Conservation (phyloP, 306 rosid genomes). For the Dalbergia cochinchinensis region DNA sequence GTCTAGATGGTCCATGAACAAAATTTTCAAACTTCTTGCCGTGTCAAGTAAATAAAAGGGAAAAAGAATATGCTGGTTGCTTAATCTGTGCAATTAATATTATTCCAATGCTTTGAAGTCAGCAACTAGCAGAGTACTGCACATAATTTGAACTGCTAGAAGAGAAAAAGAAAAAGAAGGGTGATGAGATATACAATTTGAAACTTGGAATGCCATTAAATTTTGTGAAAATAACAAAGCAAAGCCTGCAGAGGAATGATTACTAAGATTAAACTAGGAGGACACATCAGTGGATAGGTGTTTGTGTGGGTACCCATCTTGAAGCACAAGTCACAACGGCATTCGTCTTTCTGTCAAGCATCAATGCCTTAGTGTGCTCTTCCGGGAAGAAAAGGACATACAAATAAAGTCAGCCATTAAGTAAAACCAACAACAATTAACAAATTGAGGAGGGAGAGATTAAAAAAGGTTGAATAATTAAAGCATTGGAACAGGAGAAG, state of each 20-base stretch:
- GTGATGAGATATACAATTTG: neutral
- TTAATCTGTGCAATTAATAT: neutral
- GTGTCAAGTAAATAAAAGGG: neutral
- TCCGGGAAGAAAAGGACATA: slow-evolving; percentile 49
- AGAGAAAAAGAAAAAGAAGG: too few species aligned
- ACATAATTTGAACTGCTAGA: neutral
- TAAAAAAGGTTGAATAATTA: slow-evolving; percentile 48
- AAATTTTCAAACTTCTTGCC: neutral
- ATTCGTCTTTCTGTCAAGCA: slow-evolving; percentile 52
- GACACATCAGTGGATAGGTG: neutral
- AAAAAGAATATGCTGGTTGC: neutral
- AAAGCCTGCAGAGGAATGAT: slow-evolving; percentile 18
- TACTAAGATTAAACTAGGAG: neutral
- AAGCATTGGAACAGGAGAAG: slow-evolving; percentile 70
- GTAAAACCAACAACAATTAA: slow-evolving; percentile 45
- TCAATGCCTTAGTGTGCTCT: slow-evolving; percentile 43
- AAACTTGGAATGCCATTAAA: neutral
- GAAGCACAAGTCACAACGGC: slow-evolving; percentile 46
- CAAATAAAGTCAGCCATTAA: slow-evolving; percentile 46
- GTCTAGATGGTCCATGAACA: neutral
- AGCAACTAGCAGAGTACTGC: neutral
- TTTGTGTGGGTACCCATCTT: neutral
- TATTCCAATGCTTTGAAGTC: neutral
- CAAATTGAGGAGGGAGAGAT: slow-evolving; percentile 8
- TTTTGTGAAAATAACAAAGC: neutral